Conservation (phyloP, 2,329 filamentous ascomycete genomes). For the Colletotrichum tropicicola region DNA sequence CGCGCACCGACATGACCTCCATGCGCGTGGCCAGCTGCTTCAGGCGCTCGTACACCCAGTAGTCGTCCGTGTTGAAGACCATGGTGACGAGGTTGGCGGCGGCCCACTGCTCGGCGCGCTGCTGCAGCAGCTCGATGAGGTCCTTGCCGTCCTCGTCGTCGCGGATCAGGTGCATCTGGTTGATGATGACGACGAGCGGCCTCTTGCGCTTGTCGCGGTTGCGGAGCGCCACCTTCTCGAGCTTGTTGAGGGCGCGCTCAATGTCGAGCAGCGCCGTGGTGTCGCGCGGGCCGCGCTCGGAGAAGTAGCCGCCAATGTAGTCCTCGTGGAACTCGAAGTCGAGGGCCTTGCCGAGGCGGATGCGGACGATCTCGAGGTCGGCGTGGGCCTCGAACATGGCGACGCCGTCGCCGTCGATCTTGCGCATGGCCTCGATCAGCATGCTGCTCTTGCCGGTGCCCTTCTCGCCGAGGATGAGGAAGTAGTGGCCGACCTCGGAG, state of each 20-base stretch:
- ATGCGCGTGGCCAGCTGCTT: slow-evolving; percentile 94
- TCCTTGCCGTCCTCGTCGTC: slow-evolving; percentile 95
- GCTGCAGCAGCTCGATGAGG: slow-evolving; percentile 92
- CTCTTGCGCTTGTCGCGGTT: slow-evolving; percentile 68
- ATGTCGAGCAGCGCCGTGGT: slow-evolving; percentile 94
- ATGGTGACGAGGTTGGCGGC: slow-evolving; percentile 89
- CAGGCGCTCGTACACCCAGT: slow-evolving; percentile 96
- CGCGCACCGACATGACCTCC: slow-evolving; percentile 88
- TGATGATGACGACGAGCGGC: slow-evolving; percentile 92
- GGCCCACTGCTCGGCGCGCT: slow-evolving; percentile 96
- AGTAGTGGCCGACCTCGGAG: slow-evolving; percentile 80
- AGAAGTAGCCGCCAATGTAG: slow-evolving; percentile 96
- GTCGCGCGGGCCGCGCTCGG: slow-evolving; percentile 90
- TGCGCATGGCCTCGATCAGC: slow-evolving; percentile 93
- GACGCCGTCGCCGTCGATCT: slow-evolving; percentile 86
- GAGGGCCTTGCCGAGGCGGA: slow-evolving; percentile 89
- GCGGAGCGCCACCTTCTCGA: slow-evolving; percentile 91
- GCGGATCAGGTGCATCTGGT: slow-evolving; percentile 89
- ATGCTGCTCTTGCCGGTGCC: slow-evolving; percentile 97
- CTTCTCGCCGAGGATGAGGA: slow-evolving; percentile 92
- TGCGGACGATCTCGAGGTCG: slow-evolving; percentile 93
- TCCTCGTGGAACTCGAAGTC: slow-evolving; percentile 99
- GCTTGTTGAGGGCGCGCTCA: slow-evolving; percentile 95
- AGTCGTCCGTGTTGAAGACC: slow-evolving; percentile 97
- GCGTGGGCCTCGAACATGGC: slow-evolving; percentile 98